These are phyloP conservation scores for Xylaria palmicola DNA, from an alignment of 495 filamentous ascomycete genomes.

Conservation along the genomic window DNA sequence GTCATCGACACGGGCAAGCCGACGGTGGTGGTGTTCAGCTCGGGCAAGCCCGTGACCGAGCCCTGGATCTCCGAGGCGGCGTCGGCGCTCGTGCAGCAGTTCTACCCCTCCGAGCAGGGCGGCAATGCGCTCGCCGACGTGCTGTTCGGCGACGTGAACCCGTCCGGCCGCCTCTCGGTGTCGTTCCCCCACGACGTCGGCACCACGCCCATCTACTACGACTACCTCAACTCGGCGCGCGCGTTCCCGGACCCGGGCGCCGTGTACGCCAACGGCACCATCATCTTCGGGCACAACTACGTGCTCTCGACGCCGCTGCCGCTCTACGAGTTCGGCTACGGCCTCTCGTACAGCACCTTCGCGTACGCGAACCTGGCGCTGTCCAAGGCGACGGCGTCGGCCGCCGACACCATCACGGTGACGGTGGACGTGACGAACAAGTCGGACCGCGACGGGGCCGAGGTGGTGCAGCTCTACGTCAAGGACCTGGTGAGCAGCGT, in stretches of 20 bases:
- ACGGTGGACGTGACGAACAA: slow-evolving; percentile 58
- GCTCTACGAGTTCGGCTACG: slow-evolving; percentile 68
- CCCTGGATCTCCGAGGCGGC: slow-evolving; percentile 62
- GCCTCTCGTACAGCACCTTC: slow-evolving; percentile 65
- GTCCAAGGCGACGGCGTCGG: slow-evolving; percentile 43
- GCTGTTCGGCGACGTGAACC: slow-evolving; percentile 79
- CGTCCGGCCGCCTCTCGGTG: slow-evolving; percentile 65
- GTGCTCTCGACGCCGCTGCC: slow-evolving; percentile 58
- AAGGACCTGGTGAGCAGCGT: slow-evolving; percentile 60
- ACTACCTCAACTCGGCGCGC: slow-evolving; percentile 67
- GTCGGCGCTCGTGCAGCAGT: slow-evolving; percentile 64
- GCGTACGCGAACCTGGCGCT: slow-evolving; percentile 50
- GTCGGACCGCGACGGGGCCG: slow-evolving; percentile 54
- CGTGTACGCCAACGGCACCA: slow-evolving; percentile 52
- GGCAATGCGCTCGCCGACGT: slow-evolving; percentile 77
- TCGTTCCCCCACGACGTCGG: slow-evolving; percentile 63
- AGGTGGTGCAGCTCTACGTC: slow-evolving; percentile 71
- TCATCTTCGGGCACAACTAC: slow-evolving; percentile 66
- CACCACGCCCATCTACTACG: slow-evolving; percentile 66
- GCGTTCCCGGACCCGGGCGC: slow-evolving; percentile 48
- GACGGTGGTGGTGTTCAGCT: slow-evolving; percentile 66
- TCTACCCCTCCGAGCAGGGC: slow-evolving; percentile 71
- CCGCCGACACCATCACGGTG: slow-evolving; percentile 51
- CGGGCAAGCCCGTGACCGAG: slow-evolving; percentile 68
- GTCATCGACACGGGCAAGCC: slow-evolving; percentile 64